Conservation (phyloP, 2,329 filamentous ascomycete species). For the Aspergillus phoenicis region DNA sequence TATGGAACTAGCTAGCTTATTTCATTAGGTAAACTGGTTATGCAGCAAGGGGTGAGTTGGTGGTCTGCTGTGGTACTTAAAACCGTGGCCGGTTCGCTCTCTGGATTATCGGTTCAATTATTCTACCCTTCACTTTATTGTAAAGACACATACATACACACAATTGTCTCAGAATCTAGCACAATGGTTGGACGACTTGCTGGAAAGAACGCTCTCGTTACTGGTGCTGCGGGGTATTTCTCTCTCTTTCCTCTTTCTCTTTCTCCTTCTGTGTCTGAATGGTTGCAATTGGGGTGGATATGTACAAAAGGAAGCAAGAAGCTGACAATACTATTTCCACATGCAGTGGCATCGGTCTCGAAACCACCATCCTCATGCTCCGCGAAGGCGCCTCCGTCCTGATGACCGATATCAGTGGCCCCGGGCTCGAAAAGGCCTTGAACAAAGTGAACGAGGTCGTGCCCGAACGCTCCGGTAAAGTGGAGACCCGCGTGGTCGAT, state of each 20-base stretch:
- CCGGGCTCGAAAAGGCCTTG: slow-evolving; percentile 74
- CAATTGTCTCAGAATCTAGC: not conserved
- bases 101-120: not conserved
- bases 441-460: slow-evolving; percentile 75
- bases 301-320: not conserved
- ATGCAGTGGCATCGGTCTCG: slow-evolving; percentile 81
- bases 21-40: too few species aligned
- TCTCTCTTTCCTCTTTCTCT: not conserved
- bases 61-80: too few species aligned
- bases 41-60: too few species aligned
- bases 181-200: slow-evolving; percentile 26
- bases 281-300: too few species aligned
- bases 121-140: not conserved
- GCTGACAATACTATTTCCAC: not conserved
- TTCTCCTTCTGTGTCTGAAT: not conserved
- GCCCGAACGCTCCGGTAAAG: slow-evolving; percentile 44
- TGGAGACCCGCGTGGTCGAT: slow-evolving; percentile 54
- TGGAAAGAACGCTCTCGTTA: slow-evolving; percentile 27
- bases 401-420: slow-evolving; percentile 80
- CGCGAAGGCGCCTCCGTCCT: slow-evolving; percentile 84
- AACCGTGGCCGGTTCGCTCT: too few species aligned
- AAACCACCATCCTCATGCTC: slow-evolving; percentile 86
- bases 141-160: not conserved
- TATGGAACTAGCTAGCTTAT: too few species aligned
- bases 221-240: slow-evolving; percentile 24